A percentile compares a stretch with the other conserved stretches of the same genome.
phyloP scores from a whole-genome alignment of 2,329 filamentous ascomycete species.

The Diaporthe ilicicola region DNA sequence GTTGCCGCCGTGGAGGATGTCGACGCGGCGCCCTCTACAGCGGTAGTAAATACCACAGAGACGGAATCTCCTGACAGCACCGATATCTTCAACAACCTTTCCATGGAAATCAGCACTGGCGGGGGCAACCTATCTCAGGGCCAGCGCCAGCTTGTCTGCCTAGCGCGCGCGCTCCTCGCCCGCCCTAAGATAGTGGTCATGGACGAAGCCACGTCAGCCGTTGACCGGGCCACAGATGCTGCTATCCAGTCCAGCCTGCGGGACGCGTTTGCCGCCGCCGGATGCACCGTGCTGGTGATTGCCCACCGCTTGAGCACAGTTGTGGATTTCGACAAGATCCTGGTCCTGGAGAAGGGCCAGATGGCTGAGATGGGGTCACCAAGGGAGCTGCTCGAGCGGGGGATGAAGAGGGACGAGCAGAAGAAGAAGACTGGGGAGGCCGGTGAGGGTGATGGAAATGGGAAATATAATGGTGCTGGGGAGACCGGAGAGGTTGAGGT shows the following conservation, averaged over 20 bases:
- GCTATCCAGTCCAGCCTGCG: constrained; percentile 65
- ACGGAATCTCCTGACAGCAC: constrained; percentile 31
- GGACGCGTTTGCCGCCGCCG: constrained; percentile 53
- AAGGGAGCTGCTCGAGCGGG: constrained; percentile 49
- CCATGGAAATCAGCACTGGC: constrained; percentile 42
- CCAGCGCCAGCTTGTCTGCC: constrained; percentile 57
- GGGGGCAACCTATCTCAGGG: constrained; percentile 53
- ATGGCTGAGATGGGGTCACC: constrained; percentile 54
- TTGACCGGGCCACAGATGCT: constrained; percentile 65
- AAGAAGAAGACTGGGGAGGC: not conserved
- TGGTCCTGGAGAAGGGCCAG: constrained; percentile 57
- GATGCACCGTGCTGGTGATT: constrained; percentile 61
- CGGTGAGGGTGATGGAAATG: constrained; percentile 7
- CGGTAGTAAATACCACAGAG: constrained; percentile 23
- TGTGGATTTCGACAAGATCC: constrained; percentile 58
- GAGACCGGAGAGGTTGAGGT: constrained; percentile 24
- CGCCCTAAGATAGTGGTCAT: constrained; percentile 51
- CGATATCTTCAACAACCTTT: constrained; percentile 45
- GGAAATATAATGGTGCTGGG: constrained; percentile 20
- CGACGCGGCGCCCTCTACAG: constrained; percentile 13
- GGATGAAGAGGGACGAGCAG: constrained; percentile 41
- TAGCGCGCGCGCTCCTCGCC: constrained; percentile 55
- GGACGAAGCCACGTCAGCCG: constrained; percentile 56
- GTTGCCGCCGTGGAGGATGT: constrained; percentile 8
- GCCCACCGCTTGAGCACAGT: constrained; percentile 54